These are phyloP conservation scores for Pseudozyma sp. DNA, from an alignment of 1,284 basidiomycete genomes.

Conservation along the genomic window DNA sequence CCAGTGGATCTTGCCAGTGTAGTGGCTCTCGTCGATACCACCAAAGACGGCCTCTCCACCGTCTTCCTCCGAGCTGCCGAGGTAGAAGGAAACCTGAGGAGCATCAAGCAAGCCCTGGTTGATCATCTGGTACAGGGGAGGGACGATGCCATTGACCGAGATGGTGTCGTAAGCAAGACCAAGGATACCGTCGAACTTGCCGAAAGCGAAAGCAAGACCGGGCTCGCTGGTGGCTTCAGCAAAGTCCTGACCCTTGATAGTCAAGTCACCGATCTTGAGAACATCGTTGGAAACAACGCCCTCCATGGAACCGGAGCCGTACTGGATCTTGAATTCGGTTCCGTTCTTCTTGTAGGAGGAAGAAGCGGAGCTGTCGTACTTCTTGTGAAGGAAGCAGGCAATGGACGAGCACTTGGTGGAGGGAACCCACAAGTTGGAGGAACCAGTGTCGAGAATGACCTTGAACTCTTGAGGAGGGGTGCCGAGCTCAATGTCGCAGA, in stretches of 20 bases:
- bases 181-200: conserved; percentile 93
- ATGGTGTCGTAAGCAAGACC: conserved; percentile 97
- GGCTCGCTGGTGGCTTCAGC: conserved; percentile 97
- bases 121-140: conserved; percentile 96
- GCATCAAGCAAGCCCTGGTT: conserved; percentile 83
- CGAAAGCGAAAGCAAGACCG: conserved; percentile 90
- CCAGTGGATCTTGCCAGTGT: conserved; percentile 85
- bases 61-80: conserved; percentile 87
- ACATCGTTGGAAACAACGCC: conserved; percentile 91
- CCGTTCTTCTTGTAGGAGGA: conserved; percentile 93
- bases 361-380: conserved; percentile 87
- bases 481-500: conserved; percentile 85
- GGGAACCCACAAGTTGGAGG: conserved; percentile 94
- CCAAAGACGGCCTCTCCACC: conserved; percentile 95
- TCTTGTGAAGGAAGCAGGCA: conserved; percentile 95
- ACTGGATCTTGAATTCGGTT: conserved; percentile 89
- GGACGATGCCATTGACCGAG: conserved; percentile 90
- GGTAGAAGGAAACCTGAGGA: conserved; percentile 93
- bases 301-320: conserved; percentile 96
- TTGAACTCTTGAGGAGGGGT: conserved; percentile 79
- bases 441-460: conserved; percentile 88
- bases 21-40: conserved; percentile 84
- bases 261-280: conserved; percentile 85
- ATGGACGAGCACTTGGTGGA: conserved; percentile 90
- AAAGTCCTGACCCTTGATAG: conserved; percentile 84